Evolutionary conservation across 495 filamentous ascomycete species (phyloP), one percentile per base, ranked within the genome.

Genomic region (Xylaria intraflava): DNA sequence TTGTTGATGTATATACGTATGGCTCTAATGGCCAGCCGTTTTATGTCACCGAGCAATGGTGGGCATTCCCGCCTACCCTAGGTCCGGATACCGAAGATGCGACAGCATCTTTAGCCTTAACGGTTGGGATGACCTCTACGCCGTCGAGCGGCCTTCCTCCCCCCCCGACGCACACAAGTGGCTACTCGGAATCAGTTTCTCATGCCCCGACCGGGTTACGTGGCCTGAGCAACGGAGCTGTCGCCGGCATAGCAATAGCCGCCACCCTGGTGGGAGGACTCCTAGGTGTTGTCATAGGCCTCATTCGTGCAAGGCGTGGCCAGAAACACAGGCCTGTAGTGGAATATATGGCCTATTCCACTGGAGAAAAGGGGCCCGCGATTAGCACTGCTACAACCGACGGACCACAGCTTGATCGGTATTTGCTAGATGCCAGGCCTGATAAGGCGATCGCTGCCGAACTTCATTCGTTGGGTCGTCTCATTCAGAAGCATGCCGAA

Each of bases 401-500:
- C 16, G 55, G 26, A 22, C 41, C 61, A 20, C 50, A 57, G 35
- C 54, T 69, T 8, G 51, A 60, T 33, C 55, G 62, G 27, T 69
- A 62, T 42, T 64, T 70, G 16, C 58, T 69, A 24, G 64, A 65
- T 22, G 30, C 65, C n/a, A 59, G 50, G 5, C 50, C 69, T 1
- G 62, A 70, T 53, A 50, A 53, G 8, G 62, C 64, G 23, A 60
- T 70, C 31, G 46, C 58, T 19, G 46, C 40, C 20, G 69, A 72
- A 50, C 59, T 70, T 19, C 49, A 39, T 24, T 54, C 64, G 6
- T 54, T 69, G 20, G 51, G 55, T 16, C 49, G 62, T 6, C 56
- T 70, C 20, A 57, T 70, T 29, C 61, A 62, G 45, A 55, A 64
- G 36, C 69, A 72, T 41, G 66, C 65, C 44, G 63, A 72, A 38